phyloP scores from a whole-genome alignment of 2,329 filamentous ascomycete genomes.

The Clarireedia paspali region DNA sequence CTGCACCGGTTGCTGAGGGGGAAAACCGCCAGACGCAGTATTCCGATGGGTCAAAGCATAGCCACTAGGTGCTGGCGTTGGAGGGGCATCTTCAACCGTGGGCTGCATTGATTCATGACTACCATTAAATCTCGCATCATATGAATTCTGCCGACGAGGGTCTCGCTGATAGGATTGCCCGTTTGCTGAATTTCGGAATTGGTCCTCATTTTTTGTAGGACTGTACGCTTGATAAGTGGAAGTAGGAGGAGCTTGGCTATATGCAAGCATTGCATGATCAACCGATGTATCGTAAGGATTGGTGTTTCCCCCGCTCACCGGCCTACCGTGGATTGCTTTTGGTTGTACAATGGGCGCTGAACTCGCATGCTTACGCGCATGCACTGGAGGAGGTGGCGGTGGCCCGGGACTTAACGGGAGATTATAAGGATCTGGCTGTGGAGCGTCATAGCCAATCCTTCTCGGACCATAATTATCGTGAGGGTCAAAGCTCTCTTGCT shows the following conservation, averaged over 20 bases:
- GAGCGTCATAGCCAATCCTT: constrained; percentile 23
- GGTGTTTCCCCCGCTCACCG: constrained; percentile 6
- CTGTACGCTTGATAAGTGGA: constrained; percentile 24
- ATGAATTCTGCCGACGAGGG: constrained; percentile 28
- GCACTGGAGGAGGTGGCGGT: constrained; percentile 29
- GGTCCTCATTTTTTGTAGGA: constrained; percentile 20
- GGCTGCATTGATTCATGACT: constrained; percentile 39
- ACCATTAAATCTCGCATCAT: constrained; percentile 29
- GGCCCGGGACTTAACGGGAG: constrained; percentile 28
- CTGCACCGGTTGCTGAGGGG: not conserved
- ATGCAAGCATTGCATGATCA: constrained; percentile 20
- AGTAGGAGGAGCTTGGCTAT: constrained; percentile 15
- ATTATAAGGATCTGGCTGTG: constrained; percentile 22
- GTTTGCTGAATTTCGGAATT: constrained; percentile 17
- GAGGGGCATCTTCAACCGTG: constrained; percentile 36
- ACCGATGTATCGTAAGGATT: constrained; percentile 18
- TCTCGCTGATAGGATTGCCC: constrained; percentile 23
- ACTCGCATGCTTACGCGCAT: constrained; percentile 22
- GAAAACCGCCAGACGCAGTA: constrained; percentile 14
- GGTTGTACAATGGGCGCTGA: constrained; percentile 13
- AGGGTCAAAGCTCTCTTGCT: constrained; percentile 9
- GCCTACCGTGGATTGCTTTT: not conserved
- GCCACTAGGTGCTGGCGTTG: constrained; percentile 20
- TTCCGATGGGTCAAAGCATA: constrained; percentile 14
- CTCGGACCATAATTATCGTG: constrained; percentile 19